Evolutionary conservation across 257 asterid species (phyloP).

Genomic region (Gentiana dahurica): DNA sequence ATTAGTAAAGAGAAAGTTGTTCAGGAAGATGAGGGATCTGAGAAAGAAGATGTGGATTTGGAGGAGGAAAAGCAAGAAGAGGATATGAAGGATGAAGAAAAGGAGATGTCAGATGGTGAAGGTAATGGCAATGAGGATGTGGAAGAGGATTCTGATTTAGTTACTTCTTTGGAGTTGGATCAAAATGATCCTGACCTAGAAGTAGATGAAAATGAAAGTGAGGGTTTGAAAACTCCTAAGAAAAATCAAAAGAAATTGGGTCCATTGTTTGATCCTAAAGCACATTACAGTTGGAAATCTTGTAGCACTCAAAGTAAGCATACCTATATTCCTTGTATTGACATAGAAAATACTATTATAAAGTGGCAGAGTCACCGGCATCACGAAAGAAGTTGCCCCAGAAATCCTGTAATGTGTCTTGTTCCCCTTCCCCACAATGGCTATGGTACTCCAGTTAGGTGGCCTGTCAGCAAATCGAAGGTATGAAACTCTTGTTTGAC

Average conservation of each 20-base stretch:
- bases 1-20: conserved; percentile 16
- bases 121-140: conserved; percentile 19
- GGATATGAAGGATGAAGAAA: conserved; percentile 10
- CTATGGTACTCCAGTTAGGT: conserved; percentile 46
- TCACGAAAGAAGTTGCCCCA: conserved; percentile 88
- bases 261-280: conserved; percentile 63
- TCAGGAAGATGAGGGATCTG: conserved; percentile 45
- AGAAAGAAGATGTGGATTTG: conserved; percentile 36
- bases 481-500: conserved; percentile 21
- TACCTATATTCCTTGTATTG: conserved; percentile 90
- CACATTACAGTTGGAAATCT: conserved; percentile 56
- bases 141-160: conserved; percentile 31
- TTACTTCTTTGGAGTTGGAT: conserved; percentile 35
- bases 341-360: conserved; percentile 43
- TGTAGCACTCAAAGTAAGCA: conserved; percentile 85
- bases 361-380: conserved; percentile 63
- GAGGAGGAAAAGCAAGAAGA: conserved; percentile 16
- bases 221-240: conserved; percentile 8
- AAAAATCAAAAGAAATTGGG: conserved; percentile 46
- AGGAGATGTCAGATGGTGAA: conserved; percentile 22
- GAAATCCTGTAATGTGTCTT: conserved; percentile 60
- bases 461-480: conserved; percentile 92
- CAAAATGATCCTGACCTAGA: conserved; percentile 24
- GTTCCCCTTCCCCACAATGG: conserved; percentile 85
- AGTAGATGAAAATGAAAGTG: conserved; percentile 33